Evolutionary conservation across 1,139 yeast species (phyloP), one percentile per base, ranked within the genome.

Genomic region (Geotrichum aggregatum): DNA sequence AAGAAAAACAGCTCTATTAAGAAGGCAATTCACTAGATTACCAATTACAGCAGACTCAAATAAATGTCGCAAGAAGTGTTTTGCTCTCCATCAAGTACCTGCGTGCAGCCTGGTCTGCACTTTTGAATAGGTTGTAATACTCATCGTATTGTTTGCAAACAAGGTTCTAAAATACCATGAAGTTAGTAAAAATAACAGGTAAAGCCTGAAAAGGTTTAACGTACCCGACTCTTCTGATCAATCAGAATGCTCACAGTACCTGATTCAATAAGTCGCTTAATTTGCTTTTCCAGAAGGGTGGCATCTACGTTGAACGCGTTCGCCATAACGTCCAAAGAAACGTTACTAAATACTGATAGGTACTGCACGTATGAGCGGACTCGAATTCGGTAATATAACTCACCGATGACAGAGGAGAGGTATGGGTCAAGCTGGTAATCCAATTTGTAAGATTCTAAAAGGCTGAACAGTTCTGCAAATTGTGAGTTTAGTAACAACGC

Each of bases 321-420:
- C 3, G 58, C 52, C 53, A 59, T 53, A 6, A 47, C 38, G 13
- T 49, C 50, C 2, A 62, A 38, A 1, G 56, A 52, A 14, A 61
- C 54, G 2, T 51, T 53, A 22, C 56, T 56, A 46, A 56, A 61
- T 14, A 57, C 61, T 13, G 58, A 54, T 30, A 62, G 52, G 44
- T 59, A 61, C 47, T 61, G 63, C 19, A 56, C 44, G 28, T 56
- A 50, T 1, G 63, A 63, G n/a, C 60, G 50, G n/a, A 52, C 52
- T n/a, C 49, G 45, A 14, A 62, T 58, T 31, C 50, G 45, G 11
- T 44, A 24, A 39, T 54, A 46, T 16, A 61, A 18, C 7, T 44
- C 40, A 3, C 47, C 46, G 30, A 52, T 48, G n/a, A 52, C 54
- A 10, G 54, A 54, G n/a, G 57, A 56, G 33, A 61, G 34, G 50